Evolutionary conservation across 1,284 basidiomycete species (phyloP).

Genomic region (Tilletia horrida): DNA sequence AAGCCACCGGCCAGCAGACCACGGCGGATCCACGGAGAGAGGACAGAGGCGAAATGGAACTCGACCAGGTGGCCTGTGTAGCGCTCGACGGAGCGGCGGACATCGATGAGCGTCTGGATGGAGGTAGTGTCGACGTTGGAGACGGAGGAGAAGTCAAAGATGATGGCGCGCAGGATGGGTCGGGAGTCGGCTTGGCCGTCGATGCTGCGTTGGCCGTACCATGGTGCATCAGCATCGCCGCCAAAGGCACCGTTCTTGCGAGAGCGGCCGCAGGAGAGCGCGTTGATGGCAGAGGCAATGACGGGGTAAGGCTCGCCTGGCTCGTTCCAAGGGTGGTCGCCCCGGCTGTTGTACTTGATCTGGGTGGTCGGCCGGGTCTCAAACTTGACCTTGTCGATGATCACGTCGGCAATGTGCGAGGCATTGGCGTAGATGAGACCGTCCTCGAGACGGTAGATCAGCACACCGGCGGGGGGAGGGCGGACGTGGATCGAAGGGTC

Average conservation of each 20-base stretch:
- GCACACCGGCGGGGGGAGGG: slow-evolving; percentile 76
- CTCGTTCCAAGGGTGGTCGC: slow-evolving; percentile 92
- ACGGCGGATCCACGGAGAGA: slow-evolving; percentile 84
- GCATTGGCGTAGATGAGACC: slow-evolving; percentile 91
- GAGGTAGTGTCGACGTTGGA: slow-evolving; percentile 70
- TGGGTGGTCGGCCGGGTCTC: slow-evolving; percentile 71
- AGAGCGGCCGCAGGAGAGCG: slow-evolving; percentile 30
- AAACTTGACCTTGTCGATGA: slow-evolving; percentile 77
- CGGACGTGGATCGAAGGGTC: slow-evolving; percentile 72
- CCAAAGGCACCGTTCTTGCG: slow-evolving; percentile 30
- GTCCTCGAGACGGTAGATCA: slow-evolving; percentile 92
- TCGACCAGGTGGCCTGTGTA: slow-evolving; percentile 76
- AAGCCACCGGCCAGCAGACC: slow-evolving; percentile 42
- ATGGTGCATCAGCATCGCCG: slow-evolving; percentile 33
- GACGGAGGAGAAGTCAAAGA: slow-evolving; percentile 85
- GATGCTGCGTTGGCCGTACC: neutral
- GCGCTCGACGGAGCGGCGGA: slow-evolving; percentile 77
- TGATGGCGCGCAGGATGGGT: slow-evolving; percentile 73
- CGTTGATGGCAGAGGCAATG: slow-evolving; percentile 33
- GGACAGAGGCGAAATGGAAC: slow-evolving; percentile 83
- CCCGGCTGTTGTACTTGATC: slow-evolving; percentile 51
- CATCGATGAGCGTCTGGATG: slow-evolving; percentile 84
- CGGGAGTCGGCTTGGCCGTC: slow-evolving; percentile 59
- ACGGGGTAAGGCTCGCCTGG: slow-evolving; percentile 58
- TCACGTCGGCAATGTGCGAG: slow-evolving; percentile 69